phyloP scores from a whole-genome alignment of 2,329 filamentous ascomycete genomes.

The Paecilomyces variotii region DNA sequence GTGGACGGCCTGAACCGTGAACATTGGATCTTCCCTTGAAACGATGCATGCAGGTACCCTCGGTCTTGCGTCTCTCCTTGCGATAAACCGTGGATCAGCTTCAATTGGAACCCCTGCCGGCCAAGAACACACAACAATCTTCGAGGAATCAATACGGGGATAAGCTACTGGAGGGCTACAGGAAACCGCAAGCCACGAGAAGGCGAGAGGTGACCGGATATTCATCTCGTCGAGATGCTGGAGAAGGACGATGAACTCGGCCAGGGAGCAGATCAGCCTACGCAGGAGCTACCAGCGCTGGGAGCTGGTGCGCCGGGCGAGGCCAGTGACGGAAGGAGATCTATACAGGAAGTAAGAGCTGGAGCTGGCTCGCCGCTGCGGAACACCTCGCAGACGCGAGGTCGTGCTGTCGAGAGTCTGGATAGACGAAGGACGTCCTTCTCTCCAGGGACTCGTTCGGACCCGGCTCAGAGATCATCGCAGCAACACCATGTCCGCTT shows the following conservation, averaged over 20 bases:
- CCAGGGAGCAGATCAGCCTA: neutral
- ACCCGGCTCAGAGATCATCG: slow-evolving; percentile 8
- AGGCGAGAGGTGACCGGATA: neutral
- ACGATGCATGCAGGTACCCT: neutral
- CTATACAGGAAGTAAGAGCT: neutral
- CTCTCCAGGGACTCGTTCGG: slow-evolving; percentile 1
- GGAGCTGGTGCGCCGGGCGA: neutral
- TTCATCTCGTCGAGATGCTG: neutral
- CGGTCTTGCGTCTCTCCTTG: neutral
- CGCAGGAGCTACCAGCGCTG: neutral
- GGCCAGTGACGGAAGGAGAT: neutral
- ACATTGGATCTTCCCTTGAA: neutral
- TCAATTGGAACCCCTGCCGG: neutral
- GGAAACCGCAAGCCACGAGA: neutral
- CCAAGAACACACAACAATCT: neutral
- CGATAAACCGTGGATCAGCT: neutral
- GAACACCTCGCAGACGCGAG: neutral
- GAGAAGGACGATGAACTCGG: neutral
- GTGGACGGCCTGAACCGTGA: neutral
- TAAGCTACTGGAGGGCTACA: neutral
- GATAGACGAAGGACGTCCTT: neutral
- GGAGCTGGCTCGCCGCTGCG: neutral
- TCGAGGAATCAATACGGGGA: neutral
- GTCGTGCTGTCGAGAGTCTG: slow-evolving; percentile 1
- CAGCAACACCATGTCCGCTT: slow-evolving; percentile 15